Percentiles rank a stretch among this genome's conserved stretches.
phyloP scores from a whole-genome alignment of 1,139 yeast species.

The Protomyces macrosporus region DNA sequence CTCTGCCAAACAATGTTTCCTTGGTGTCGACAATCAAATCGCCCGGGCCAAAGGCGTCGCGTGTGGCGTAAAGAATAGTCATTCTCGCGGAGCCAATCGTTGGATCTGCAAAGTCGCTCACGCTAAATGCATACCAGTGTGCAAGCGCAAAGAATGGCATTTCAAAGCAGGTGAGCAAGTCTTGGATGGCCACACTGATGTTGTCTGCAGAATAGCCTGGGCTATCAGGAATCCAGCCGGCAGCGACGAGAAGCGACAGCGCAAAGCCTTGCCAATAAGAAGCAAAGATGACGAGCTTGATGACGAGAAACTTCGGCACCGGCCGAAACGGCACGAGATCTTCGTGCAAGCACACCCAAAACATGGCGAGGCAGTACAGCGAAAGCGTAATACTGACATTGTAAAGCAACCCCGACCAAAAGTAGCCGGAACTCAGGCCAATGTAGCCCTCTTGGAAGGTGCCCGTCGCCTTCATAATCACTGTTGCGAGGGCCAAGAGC shows the following conservation, averaged over 20 bases:
- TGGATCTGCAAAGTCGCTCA: constrained; percentile 84
- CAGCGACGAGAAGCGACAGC: constrained; percentile 55
- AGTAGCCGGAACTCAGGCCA: constrained; percentile 48
- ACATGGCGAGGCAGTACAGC: constrained; percentile 75
- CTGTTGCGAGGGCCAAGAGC: constrained; percentile 54
- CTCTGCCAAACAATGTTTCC: constrained; percentile 66
- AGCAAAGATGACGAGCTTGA: constrained; percentile 87
- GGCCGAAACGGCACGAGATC: constrained; percentile 81
- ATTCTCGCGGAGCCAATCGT: constrained; percentile 98
- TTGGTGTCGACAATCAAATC: constrained; percentile 76
- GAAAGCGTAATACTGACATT: constrained; percentile 77
- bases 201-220: constrained; percentile 38
- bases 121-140: constrained; percentile 81
- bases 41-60: constrained; percentile 68
- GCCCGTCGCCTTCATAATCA: constrained; percentile 51
- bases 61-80: constrained; percentile 39
- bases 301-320: constrained; percentile 86
- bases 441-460: constrained; percentile 47
- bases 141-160: constrained; percentile 79
- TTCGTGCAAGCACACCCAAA: constrained; percentile 79
- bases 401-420: constrained; percentile 67
- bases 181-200: constrained; percentile 58
- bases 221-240: constrained; percentile 47
- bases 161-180: constrained; percentile 75
- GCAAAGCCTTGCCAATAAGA: constrained; percentile 93